Percentiles rank a stretch among this genome's conserved stretches.
phyloP scores from a whole-genome alignment of 768 basidiomycete genomes.

The Leccinum pellstonianum region DNA sequence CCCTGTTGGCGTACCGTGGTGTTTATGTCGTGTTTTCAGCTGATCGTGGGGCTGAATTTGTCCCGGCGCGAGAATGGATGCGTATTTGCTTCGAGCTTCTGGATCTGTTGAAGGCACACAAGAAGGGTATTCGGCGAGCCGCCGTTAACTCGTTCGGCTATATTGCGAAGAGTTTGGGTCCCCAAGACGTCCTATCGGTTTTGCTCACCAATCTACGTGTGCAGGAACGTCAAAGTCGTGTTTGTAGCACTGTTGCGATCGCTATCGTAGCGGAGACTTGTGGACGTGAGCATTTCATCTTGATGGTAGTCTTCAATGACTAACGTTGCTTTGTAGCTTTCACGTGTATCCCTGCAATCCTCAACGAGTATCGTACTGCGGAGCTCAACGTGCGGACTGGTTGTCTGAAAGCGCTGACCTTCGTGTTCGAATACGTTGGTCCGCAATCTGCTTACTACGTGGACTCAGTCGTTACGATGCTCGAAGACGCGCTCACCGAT shows the following conservation, averaged over 20 bases:
- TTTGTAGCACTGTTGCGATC: constrained; percentile 98
- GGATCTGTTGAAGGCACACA: constrained; percentile 97
- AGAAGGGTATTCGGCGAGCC: constrained; percentile 97
- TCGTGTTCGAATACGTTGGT: constrained; percentile 99
- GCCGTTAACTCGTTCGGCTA: constrained; percentile 99
- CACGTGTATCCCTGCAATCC: constrained; percentile 97
- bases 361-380: constrained; percentile 97
- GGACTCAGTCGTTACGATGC: constrained; percentile 95
- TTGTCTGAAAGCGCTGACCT: constrained; percentile 96
- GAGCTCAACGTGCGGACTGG: constrained; percentile 99
- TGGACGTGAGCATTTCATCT: constrained; percentile 47
- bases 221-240: constrained; percentile 98
- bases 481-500: constrained; percentile 97
- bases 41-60: constrained; percentile 98
- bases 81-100: constrained; percentile 98
- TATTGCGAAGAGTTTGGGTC: constrained; percentile 98
- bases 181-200: constrained; percentile 95
- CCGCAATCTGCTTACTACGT: constrained; percentile 95
- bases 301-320: neutral
- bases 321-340: constrained; percentile 54
- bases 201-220: constrained; percentile 95
- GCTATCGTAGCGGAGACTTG: constrained; percentile 95
- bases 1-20: neutral
- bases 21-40: constrained; percentile 41
- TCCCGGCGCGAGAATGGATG: constrained; percentile 99